Evolutionary conservation across 257 asterid species (phyloP), one percentile per base, ranked within the genome.

Genomic region (Nicotiana obtusifolia): DNA sequence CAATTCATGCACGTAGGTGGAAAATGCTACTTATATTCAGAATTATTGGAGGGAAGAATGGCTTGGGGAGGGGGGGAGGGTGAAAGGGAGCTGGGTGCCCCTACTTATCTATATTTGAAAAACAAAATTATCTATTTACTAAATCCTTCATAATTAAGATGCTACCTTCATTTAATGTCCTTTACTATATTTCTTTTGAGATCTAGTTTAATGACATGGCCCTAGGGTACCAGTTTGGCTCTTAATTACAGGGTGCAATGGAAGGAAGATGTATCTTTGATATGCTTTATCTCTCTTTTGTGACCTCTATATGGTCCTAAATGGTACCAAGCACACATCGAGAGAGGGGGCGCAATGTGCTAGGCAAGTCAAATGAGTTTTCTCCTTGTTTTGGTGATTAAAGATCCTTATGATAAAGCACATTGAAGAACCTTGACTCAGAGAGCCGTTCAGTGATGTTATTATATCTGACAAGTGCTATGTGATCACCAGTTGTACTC

Each of bases 131-230:
- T 71, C 15, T 37, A 24, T 13, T 75, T 24, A 75, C 62, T 24
- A 49, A 33, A 75, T 75, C 62, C 62, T 49, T 75, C 60, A 22
- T 41, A 20, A 71, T 75, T 49, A 41, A 75, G 79, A 75, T 47
- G 26, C 52, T 49, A 75, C 79, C 62, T 47, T 24, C 80, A 61
- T 75, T 19, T 75, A 75, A 75, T 26, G 26, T 49, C 20, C 28
- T 75, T 24, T 26, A 75, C 44, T 75, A 14, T 75, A 31, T 8
- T 65, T 66, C 47, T 26, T 75, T 75, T 49, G 80, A 75, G 47
- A 52, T 49, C 80, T 49, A 75, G 49, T 59, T 22, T 75, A 75
- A 75, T 75, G 62, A 33, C 62, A 49, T 26, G 80, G 44, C 62
- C 62, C 26, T 26, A 49, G 5, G 80, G 26, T 75, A 26, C 62